These are phyloP conservation scores for Phyllosticta citrichinensis DNA, from an alignment of 2,329 filamentous ascomycete species.

Conservation along the genomic window DNA sequence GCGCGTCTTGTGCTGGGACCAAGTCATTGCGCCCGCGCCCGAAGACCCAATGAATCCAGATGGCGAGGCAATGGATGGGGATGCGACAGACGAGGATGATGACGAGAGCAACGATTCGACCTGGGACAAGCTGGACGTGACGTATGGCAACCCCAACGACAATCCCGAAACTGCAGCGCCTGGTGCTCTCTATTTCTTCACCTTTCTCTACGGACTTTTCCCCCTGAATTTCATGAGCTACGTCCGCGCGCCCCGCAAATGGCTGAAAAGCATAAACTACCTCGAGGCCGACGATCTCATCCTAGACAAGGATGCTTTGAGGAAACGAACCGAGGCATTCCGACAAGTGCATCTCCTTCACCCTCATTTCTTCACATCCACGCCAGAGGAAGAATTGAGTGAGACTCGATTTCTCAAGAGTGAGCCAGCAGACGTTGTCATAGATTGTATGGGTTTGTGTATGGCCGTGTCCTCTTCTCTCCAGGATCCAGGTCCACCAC, in stretches of 20 bases:
- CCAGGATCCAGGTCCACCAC: slow-evolving; percentile 38
- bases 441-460: slow-evolving; percentile 66
- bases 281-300: slow-evolving; percentile 64
- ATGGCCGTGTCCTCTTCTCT: slow-evolving; percentile 32
- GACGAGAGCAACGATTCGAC: slow-evolving; percentile 23
- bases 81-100: slow-evolving; percentile 26
- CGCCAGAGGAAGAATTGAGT: slow-evolving; percentile 67
- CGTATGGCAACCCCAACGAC: slow-evolving; percentile 54
- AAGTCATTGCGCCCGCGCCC: slow-evolving; percentile 19
- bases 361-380: slow-evolving; percentile 74
- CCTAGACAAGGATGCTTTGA: slow-evolving; percentile 67
- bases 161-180: slow-evolving; percentile 48
- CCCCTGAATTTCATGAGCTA: slow-evolving; percentile 82
- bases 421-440: slow-evolving; percentile 69
- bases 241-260: slow-evolving; percentile 70
- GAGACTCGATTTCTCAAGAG: slow-evolving; percentile 73
- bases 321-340: slow-evolving; percentile 65
- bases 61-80: slow-evolving; percentile 13
- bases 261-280: slow-evolving; percentile 62
- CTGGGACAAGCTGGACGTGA: slow-evolving; percentile 58
- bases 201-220: slow-evolving; percentile 72
- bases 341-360: slow-evolving; percentile 64
- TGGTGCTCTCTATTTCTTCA: slow-evolving; percentile 66
- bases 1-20: slow-evolving; percentile 69
- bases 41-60: slow-evolving; percentile 17